Base-by-base conservation (phyloP, 169 alveolate species). In the Cryptosporidium viatorum region DNA sequence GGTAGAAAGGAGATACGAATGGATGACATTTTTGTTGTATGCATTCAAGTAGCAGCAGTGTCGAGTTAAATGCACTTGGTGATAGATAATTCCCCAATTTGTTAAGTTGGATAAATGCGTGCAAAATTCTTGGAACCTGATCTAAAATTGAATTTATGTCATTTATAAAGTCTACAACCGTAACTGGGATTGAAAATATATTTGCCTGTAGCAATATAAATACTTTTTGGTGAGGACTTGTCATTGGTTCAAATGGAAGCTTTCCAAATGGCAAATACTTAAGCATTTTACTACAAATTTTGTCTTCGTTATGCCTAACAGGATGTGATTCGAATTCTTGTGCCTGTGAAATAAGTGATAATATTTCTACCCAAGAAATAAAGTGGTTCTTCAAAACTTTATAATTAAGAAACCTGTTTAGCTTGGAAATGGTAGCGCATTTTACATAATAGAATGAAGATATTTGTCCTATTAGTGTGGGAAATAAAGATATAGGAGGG, bases 291-390 rank as follows among this genome's bases (percentile, higher is more conserved):
- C 95, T 96, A 87, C 96, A 96, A 84, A 96, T 94, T 31, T 93
- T 93, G 85, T 97, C 99, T 94, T 97, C 99, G 55, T 97, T 97
- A 89, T 97, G 99, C 55, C 99, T 94, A 23, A 96, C 96, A 0
- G 99, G 99, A 51, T 96, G 96, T 21, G 94, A 96, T 33, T 92
- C 93, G 86, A 96, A 97, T 87, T 97, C 99, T 59, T 92, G 92
- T 0, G 98, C 96, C 71, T 94, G 92, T 3, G 98, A 92, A 26
- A 97, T 74, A 37, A 95, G 75, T 60, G 93, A 87, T 33, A 95
- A 50, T 43, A 95, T 33, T 62, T 80, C 89, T 37, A 65, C 74
- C 89, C 89, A 80, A 16, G 71, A 74, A 52, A 62, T 62, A 86
- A 93, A 70, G 85, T 91, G 31, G 94, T 93, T 43, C 80, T 84